Base-by-base conservation (phyloP, 2,329 filamentous ascomycete genomes). In the Ramularia collo-cygni region DNA sequence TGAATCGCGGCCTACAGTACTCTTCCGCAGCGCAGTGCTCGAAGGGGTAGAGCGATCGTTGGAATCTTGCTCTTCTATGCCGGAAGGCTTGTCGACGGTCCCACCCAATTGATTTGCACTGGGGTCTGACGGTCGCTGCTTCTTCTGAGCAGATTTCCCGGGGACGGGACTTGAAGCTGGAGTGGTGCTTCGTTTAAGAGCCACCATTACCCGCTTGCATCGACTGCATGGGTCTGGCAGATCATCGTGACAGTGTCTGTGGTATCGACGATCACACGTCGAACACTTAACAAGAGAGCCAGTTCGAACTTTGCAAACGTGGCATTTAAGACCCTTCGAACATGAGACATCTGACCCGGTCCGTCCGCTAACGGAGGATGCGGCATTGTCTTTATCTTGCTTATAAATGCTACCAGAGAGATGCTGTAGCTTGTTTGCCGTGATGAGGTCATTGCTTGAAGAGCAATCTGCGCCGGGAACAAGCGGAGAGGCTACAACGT, bases 191-290 rank as follows among this genome's bases (percentile, higher is more conserved):
- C 17, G 17, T 14, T 29, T 16, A 24, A 24, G 16, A 17, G 15
- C 30, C 9, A 13, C 13, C 28, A 30, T n/a, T 5, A 6, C n/a
- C 7, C 36, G 16, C n/a, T 36, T 38, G 9, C 17, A 31, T 17
- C 35, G 19, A 10, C 17, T 15, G 2, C 17, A n/a, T 4, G 29
- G 35, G 27, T 34, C 31, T 6, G 21, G 10, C n/a, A 16, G 31
- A 18, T 19, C 31, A 19, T 8, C n/a, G 14, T 37, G 39, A 24
- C 44, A 50, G 21, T 42, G 33, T 13, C 42, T 38, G 17, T 50
- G 45, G 28, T 50, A 50, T 9, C 40, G 37, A n/a, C 45, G 39
- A 5, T 18, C 4, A 31, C 47, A 50, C 10, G 37, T 42, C 21
- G 45, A 34, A 36, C 47, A 50, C 5, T 29, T 10, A 6, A 46